These are phyloP conservation scores for Papilionanthe hybrid DNA, from an alignment of 116 monocot species.

Conservation along the genomic window DNA sequence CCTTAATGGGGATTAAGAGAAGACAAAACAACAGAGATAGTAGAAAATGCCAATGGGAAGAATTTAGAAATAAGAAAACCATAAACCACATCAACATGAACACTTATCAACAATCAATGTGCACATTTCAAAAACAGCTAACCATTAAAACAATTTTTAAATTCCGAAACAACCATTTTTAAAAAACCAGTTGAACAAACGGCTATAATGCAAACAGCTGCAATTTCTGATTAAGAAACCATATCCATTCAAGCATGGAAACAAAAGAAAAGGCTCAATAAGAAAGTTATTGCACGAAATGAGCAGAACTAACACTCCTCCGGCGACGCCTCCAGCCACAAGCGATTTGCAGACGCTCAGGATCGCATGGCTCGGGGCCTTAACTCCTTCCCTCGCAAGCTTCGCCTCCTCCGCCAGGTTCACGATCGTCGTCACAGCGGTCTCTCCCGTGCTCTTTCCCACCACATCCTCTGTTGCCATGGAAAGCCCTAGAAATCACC, in stretches of 20 bases:
- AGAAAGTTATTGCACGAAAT: not conserved
- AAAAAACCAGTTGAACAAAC: not conserved
- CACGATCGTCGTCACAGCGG: constrained; percentile 91
- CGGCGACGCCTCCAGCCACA: constrained; percentile 93
- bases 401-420: constrained; percentile 98
- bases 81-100: not conserved
- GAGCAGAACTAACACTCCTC: constrained; percentile 71
- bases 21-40: not conserved
- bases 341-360: constrained; percentile 89
- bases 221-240: not conserved
- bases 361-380: constrained; percentile 70
- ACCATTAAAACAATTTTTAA: not conserved
- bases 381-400: constrained; percentile 85
- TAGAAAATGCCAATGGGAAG: not conserved
- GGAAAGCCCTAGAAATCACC: not conserved
- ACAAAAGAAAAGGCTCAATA: not conserved
- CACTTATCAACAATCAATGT: not conserved
- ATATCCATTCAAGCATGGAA: not conserved
- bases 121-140: not conserved
- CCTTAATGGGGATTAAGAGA: not conserved
- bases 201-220: not conserved
- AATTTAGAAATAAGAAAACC: not conserved
- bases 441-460: constrained; percentile 78
- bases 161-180: not conserved
- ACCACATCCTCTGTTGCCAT: constrained; percentile 98